Evolutionary conservation across 306 rosid species (phyloP).

Genomic region (Gynostemma pentaphyllum): DNA sequence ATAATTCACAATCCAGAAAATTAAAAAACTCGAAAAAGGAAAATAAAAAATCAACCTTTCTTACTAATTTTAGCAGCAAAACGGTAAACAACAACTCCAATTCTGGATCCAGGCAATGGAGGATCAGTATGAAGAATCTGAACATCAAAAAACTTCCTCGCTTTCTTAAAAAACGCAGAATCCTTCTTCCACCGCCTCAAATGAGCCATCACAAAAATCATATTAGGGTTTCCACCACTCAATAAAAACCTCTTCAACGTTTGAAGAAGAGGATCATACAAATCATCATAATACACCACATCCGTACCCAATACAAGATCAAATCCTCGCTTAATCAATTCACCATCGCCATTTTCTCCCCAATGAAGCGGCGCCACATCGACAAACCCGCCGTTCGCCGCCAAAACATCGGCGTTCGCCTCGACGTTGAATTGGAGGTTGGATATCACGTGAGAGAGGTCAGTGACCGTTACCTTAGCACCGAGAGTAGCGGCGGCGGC

Average conservation of each 20-base stretch:
- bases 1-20: background rate
- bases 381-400: slow-evolving; percentile 38
- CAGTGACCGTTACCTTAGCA: slow-evolving; percentile 58
- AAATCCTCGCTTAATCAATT: slow-evolving; percentile 38
- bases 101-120: slow-evolving; percentile 49
- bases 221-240: slow-evolving; percentile 16
- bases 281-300: slow-evolving; percentile 81
- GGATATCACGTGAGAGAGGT: slow-evolving; percentile 67
- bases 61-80: slow-evolving; percentile 24
- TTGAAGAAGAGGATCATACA: slow-evolving; percentile 63
- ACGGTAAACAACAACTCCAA: slow-evolving; percentile 64
- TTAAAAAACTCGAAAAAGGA: background rate
- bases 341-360: slow-evolving; percentile 61
- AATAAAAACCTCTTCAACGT: slow-evolving; percentile 41
- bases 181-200: slow-evolving; percentile 88
- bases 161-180: slow-evolving; percentile 65
- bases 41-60: background rate
- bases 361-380: slow-evolving; percentile 50
- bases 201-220: slow-evolving; percentile 75
- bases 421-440: slow-evolving; percentile 65
- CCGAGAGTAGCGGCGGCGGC: slow-evolving; percentile 68
- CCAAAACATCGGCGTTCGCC: slow-evolving; percentile 37
- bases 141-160: slow-evolving; percentile 47
- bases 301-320: slow-evolving; percentile 72
- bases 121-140: slow-evolving; percentile 41